These are phyloP conservation scores for Neofusicoccum sp. DNA, from an alignment of 2,329 filamentous ascomycete genomes.

Conservation along the genomic window DNA sequence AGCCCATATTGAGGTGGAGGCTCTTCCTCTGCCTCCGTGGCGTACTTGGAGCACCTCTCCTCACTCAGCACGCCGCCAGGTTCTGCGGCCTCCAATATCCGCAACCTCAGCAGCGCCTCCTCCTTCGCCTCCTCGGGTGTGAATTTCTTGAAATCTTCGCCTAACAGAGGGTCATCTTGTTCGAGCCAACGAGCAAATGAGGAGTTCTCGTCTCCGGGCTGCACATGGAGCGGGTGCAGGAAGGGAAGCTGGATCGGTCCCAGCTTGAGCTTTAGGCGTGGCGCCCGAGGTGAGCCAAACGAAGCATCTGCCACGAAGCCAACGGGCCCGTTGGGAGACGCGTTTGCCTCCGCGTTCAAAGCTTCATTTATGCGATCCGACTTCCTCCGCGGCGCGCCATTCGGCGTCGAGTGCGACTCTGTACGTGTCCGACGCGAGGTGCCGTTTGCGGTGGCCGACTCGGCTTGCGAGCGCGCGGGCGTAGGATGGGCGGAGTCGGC, in stretches of 20 bases:
- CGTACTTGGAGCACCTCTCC: slow-evolving; percentile 70
- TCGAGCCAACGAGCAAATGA: slow-evolving; percentile 68
- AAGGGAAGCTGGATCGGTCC: slow-evolving; percentile 51
- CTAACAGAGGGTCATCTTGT: slow-evolving; percentile 51
- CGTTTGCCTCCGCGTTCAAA: background rate
- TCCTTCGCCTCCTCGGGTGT: slow-evolving; percentile 41
- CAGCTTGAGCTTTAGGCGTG: slow-evolving; percentile 52
- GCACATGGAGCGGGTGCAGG: slow-evolving; percentile 55
- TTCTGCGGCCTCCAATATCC: slow-evolving; percentile 72
- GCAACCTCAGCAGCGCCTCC: slow-evolving; percentile 71
- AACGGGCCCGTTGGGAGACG: background rate
- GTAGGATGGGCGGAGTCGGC: background rate
- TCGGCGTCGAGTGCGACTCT: slow-evolving; percentile 6
- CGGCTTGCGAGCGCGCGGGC: background rate
- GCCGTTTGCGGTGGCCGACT: background rate
- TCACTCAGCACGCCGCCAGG: slow-evolving; percentile 75
- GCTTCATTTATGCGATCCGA: slow-evolving; percentile 21
- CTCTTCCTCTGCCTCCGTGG: slow-evolving; percentile 73
- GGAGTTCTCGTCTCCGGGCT: slow-evolving; percentile 48
- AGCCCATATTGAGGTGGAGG: slow-evolving; percentile 82
- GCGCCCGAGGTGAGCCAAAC: slow-evolving; percentile 22
- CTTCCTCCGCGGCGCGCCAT: slow-evolving; percentile 10
- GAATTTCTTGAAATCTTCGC: slow-evolving; percentile 42
- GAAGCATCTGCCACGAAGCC: background rate
- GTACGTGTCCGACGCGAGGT: background rate